Conservation (phyloP, 805 yeast genomes). For the Candida parachauliodes region DNA sequence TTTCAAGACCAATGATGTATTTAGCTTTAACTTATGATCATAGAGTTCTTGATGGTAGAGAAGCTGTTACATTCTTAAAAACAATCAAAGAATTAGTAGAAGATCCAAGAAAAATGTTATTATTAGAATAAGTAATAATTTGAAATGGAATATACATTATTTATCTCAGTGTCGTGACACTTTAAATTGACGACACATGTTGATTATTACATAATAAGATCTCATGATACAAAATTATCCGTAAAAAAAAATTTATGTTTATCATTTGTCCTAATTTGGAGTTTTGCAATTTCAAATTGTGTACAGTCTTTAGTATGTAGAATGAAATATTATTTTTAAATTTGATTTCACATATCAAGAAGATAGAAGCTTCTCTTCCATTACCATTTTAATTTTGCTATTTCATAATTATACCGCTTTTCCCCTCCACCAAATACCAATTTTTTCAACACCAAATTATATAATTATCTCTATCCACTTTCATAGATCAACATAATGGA, state of each 20-base stretch:
- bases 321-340: background rate
- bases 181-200: no score
- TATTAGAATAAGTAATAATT: slow-evolving; percentile 22
- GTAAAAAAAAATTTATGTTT: background rate
- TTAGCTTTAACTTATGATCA: slow-evolving; percentile 97
- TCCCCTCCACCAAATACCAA: background rate
- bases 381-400: no score
- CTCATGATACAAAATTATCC: background rate
- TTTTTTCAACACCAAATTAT: no score
- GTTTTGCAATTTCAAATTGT: slow-evolving; percentile 2
- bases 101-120: slow-evolving; percentile 97
- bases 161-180: background rate
- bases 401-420: background rate
- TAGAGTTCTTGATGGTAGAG: slow-evolving; percentile 97
- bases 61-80: slow-evolving; percentile 95
- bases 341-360: no score
- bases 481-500: no score
- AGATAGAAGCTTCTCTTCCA: no score
- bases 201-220: no score
- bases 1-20: slow-evolving; percentile 99
- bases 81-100: slow-evolving; percentile 95
- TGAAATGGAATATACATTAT: background rate
- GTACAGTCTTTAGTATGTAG: background rate
- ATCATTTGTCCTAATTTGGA: background rate
- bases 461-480: no score